Evolutionary conservation across 2,329 filamentous ascomycete species (phyloP), one percentile per base, ranked within the genome.

Genomic region (Colletotrichum gigasporum): DNA sequence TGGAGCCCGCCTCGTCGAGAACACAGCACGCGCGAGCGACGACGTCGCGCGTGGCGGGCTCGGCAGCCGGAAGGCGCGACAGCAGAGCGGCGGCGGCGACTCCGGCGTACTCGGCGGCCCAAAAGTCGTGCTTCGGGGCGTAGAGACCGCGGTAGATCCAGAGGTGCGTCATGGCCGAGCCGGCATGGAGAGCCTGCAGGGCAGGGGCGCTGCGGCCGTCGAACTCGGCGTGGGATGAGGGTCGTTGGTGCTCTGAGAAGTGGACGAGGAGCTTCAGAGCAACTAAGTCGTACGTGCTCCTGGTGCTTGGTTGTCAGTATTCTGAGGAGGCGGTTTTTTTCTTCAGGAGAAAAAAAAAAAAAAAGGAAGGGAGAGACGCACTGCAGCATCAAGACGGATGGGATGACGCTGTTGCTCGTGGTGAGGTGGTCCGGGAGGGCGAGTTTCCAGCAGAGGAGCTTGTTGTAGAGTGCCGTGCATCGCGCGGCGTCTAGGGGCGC

Each of bases 161-260:
- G n/a, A 72, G 39, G 5, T 58, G 32, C 18, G 50, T 54, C 9
- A 71, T 60, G 22, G 72, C 39, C 18, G 67, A 57, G 52, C 52
- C 57, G 22, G 63, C 62, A 34, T 71, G 68, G 7, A 81, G 82
- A 12, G 78, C 76, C 5, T 81, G 76, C 8, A 82, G 72, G 37
- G 83, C 82, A 7, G 77, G 71, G 20, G 78, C 78, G 66, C 80
- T 79, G 47, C 83, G 79, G 22, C 72, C 72, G 4, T 74, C 73
- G 22, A 66, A 72, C 47, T 32, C 35, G 18, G 16, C 30, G n/a
- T 45, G 18, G 11, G 34, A n/a, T 10, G n/a, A n/a, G n/a, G n/a
- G n/a, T n/a, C n/a, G n/a, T n/a, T n/a, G n/a, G n/a, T 32, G 32
- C 12, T 16, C 45, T 3, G 35, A 39, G 37, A 59, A 63, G 53